A percentile compares a stretch with the other conserved stretches of the same genome.
Conservation (phyloP, 176 grass and related monocot genomes). For the Ensete glaucum region DNA sequence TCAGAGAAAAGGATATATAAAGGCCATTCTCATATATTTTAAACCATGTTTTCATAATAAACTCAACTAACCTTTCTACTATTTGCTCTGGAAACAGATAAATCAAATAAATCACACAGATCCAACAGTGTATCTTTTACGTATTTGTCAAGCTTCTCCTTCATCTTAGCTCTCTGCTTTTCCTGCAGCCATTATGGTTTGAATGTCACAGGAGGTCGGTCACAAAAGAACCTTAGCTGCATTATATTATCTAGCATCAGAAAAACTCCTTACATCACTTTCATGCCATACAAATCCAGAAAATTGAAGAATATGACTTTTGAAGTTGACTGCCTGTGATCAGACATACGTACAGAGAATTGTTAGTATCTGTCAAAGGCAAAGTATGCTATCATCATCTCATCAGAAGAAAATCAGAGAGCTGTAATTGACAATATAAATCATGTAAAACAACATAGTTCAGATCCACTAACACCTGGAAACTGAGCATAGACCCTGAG, state of each 20-base stretch:
- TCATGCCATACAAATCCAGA: constrained; percentile 62
- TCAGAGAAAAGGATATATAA: neutral
- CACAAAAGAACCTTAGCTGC: neutral
- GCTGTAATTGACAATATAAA: too few relatives aligned
- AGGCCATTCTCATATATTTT: neutral
- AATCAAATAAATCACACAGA: constrained; percentile 69
- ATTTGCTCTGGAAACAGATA: constrained; percentile 65
- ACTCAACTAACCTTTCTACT: constrained; percentile 54
- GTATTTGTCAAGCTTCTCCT: constrained; percentile 98
- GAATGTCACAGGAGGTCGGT: too few relatives aligned
- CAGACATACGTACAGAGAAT: constrained; percentile 2
- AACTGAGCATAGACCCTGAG: too few relatives aligned
- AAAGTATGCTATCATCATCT: neutral
- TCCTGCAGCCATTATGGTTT: constrained; percentile 29
- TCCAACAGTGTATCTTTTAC: constrained; percentile 66
- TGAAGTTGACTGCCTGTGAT: constrained; percentile 46
- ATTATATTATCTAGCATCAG: neutral
- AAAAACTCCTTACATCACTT: constrained; percentile 41
- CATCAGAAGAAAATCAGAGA: too few relatives aligned
- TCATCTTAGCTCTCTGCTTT: constrained; percentile 89
- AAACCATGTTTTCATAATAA: neutral
- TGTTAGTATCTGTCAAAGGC: too few relatives aligned
- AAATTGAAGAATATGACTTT: constrained; percentile 47
- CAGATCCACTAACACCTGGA: too few relatives aligned
- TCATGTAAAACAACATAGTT: too few relatives aligned